Evolutionary conservation across 164 flowering plant genomes (phyloP).

Genomic region (Stephania yunnanensis): DNA sequence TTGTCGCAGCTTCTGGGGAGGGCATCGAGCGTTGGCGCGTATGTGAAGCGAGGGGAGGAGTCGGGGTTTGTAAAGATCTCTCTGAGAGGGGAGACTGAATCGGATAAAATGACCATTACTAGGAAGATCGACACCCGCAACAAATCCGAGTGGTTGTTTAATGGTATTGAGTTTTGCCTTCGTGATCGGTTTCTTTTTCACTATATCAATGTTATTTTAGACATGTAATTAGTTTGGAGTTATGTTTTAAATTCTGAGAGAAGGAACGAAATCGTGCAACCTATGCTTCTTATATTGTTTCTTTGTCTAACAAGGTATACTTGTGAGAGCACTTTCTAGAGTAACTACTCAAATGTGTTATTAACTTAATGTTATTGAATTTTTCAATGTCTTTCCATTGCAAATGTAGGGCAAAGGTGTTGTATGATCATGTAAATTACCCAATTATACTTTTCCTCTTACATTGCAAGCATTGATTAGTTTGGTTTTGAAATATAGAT

Average conservation of each 20-base stretch:
- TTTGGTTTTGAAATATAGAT: no score
- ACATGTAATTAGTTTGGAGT: not conserved
- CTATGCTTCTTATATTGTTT: no score
- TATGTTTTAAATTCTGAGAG: not conserved
- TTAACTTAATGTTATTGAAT: no score
- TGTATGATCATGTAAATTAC: no score
- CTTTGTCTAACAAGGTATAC: no score
- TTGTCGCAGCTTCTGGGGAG: slow-evolving; percentile 76
- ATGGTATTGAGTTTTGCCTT: slow-evolving; percentile 44
- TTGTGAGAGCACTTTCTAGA: no score
- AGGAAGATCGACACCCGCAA: slow-evolving; percentile 71
- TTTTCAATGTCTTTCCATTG: no score
- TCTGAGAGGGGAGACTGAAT: slow-evolving; percentile 51
- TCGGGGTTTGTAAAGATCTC: slow-evolving; percentile 66
- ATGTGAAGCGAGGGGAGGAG: slow-evolving; percentile 88
- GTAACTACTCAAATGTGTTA: no score
- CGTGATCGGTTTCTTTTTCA: not conserved
- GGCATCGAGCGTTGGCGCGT: slow-evolving; percentile 88
- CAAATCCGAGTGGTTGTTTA: slow-evolving; percentile 85
- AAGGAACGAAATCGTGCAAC: no score
- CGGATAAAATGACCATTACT: slow-evolving; percentile 43
- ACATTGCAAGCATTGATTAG: no score
- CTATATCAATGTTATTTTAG: not conserved
- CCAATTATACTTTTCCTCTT: no score
- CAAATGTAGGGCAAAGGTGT: no score